phyloP scores from a whole-genome alignment of 345 rosid genomes.

The Cochlearia excelsa region DNA sequence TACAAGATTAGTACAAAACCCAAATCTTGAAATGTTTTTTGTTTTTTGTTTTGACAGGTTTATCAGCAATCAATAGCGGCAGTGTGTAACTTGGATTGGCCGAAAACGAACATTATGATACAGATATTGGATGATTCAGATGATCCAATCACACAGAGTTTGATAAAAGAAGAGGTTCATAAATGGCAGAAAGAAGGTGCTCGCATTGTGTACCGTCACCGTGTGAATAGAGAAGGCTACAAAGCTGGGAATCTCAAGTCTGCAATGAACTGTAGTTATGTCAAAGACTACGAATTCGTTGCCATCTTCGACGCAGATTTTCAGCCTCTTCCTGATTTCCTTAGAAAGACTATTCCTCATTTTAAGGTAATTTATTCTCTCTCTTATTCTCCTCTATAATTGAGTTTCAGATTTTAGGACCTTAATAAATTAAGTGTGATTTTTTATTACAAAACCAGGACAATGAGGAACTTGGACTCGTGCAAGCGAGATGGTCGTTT shows the following conservation, averaged over 20 bases:
- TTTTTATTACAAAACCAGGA: constrained; percentile 39
- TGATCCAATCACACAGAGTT: constrained; percentile 51
- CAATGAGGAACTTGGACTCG: constrained; percentile 66
- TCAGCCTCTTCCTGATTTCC: constrained; percentile 71
- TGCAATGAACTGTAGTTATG: constrained; percentile 78
- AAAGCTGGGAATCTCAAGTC: constrained; percentile 89
- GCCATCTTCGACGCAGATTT: constrained; percentile 85
- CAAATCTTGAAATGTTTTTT: too few relatives aligned
- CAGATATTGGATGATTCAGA: constrained; percentile 81
- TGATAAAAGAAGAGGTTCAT: constrained; percentile 70
- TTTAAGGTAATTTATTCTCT: constrained; percentile 45
- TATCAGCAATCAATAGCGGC: too few relatives aligned
- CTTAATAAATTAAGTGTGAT: too few relatives aligned
- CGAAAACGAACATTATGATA: constrained; percentile 58
- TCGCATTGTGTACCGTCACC: constrained; percentile 71
- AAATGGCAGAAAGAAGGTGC: constrained; percentile 65
- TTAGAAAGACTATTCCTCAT: constrained; percentile 69
- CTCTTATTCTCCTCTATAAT: not conserved
- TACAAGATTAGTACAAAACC: too few relatives aligned
- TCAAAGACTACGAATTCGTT: constrained; percentile 68
- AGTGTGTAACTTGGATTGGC: constrained; percentile 53
- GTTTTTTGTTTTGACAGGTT: too few relatives aligned
- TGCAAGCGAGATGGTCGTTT: constrained; percentile 71
- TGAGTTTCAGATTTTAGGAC: too few relatives aligned
- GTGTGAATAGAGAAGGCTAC: constrained; percentile 74